Percentiles rank a stretch among this genome's conserved stretches.
Evolutionary conservation across 768 basidiomycete genomes (phyloP).

Genomic region (Rubroboletus pulcherrimus): DNA sequence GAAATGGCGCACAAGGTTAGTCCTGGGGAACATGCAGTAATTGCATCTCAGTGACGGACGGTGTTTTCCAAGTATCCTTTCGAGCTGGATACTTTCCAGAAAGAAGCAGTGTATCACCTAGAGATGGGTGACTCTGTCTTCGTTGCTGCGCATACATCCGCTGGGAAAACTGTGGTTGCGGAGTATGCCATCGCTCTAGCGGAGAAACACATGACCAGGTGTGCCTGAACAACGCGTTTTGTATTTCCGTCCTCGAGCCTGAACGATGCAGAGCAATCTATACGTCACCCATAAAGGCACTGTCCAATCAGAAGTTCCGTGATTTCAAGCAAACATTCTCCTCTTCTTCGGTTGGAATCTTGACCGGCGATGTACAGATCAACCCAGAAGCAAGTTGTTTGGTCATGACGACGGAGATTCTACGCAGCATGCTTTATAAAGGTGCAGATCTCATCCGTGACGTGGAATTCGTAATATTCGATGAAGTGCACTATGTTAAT

Average conservation of each 20-base stretch:
- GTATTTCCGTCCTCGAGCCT: conserved; percentile 8
- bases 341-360: conserved; percentile 85
- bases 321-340: conserved; percentile 98
- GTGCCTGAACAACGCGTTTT: conserved; percentile 17
- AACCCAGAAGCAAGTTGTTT: conserved; percentile 97
- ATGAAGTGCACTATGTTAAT: conserved; percentile 99
- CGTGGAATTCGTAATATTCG: conserved; percentile 99
- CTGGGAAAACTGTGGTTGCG: conserved; percentile 98
- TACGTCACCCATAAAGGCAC: conserved; percentile 96
- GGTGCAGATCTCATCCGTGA: conserved; percentile 98
- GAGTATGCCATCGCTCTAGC: conserved; percentile 98
- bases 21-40: neutral
- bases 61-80: conserved; percentile 84
- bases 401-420: conserved; percentile 97
- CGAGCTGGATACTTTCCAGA: conserved; percentile 97
- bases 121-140: conserved; percentile 98
- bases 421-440: conserved; percentile 98
- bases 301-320: conserved; percentile 98
- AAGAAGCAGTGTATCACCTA: conserved; percentile 96
- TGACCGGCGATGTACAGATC: conserved; percentile 99
- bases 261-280: conserved; percentile 77
- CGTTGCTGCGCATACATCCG: conserved; percentile 99
- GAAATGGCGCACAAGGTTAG: conserved; percentile 91
- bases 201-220: conserved; percentile 99
- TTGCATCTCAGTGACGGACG: conserved; percentile 2